Evolutionary conservation across 23 red algal genomes (phyloP), one percentile per base, ranked within the genome.

Genomic region (Pyropia yezoensis): DNA sequence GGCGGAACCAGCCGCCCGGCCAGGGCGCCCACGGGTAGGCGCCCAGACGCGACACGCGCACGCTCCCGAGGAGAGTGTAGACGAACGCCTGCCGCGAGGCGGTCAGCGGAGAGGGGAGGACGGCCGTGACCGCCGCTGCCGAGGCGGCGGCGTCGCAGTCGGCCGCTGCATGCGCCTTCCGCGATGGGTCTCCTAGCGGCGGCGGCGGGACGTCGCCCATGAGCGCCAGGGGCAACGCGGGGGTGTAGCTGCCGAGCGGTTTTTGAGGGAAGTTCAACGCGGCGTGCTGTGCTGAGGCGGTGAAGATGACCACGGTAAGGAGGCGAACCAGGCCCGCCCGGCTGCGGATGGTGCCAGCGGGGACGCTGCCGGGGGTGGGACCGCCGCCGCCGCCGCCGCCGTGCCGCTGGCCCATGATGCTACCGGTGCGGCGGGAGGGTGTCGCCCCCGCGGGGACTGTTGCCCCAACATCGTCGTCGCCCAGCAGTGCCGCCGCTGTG

Each of bases 261-360:
- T 3, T 8, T 22, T 76, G 72, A 1, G 72, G 18, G 23, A 76
- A 76, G 59, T 76, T 76, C 39, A 76, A 5, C 21, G 72, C 72
- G 23, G 72, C 72, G 49, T 76, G 72, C 64, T 76, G 72, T 14
- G 64, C 72, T 1, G 72, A 76, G 0, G 22, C 72, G 23, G 27
- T 76, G 72, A 45, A 76, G 54, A 76, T 64, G 22, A 76, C 24
- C 19, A 47, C 64, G 57, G 72, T 63, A 3, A 76, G 58, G 14
- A 76, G 14, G 15, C 58, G 57, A 32, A 30, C 27, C 33, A 76
- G 34, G 26, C 64, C 62, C 18, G 2, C 58, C 14, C 23, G 39
- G 8, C 58, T 76, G 50, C 64, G 62, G 33, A 76, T 76, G 39
- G 11, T 12, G 39, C 39, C 39, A 13, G 12, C 11, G 11, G 39